Conservation (phyloP, 305 asterid genomes). For the Fraxinus paxiana region DNA sequence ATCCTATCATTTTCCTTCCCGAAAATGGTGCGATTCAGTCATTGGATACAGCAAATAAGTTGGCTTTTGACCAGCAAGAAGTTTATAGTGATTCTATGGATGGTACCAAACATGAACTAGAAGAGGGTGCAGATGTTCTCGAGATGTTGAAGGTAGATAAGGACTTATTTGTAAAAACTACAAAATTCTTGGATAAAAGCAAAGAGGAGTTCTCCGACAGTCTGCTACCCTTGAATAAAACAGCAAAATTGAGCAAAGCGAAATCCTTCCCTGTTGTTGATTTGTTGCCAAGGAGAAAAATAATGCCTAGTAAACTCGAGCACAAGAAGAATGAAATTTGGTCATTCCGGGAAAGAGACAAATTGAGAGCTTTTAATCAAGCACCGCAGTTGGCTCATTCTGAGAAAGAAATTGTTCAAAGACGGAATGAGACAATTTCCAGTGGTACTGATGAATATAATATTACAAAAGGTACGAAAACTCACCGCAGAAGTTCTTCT, state of each 20-base stretch:
- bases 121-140: constrained; percentile 29
- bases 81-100: constrained; percentile 6
- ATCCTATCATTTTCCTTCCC: constrained; percentile 39
- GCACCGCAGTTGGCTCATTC: constrained; percentile 7
- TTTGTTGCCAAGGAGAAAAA: constrained; percentile 22
- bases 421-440: not conserved
- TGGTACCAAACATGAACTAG: constrained; percentile 11
- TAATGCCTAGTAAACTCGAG: constrained; percentile 53
- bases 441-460: constrained; percentile 21
- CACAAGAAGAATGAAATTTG: constrained; percentile 60
- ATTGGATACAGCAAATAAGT: not conserved
- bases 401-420: not conserved
- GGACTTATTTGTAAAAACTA: constrained; percentile 36
- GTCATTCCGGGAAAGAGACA: constrained; percentile 35
- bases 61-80: not conserved
- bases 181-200: constrained; percentile 30
- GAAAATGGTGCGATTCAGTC: constrained; percentile 20
- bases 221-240: constrained; percentile 25
- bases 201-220: constrained; percentile 27
- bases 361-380: not conserved
- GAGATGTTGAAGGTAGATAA: constrained; percentile 48
- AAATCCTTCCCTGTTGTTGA: constrained; percentile 56
- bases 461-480: not conserved
- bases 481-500: constrained; percentile 53
- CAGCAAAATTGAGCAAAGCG: constrained; percentile 40